These are phyloP conservation scores for Camellia lanceoleosa DNA, from an alignment of 148 eudicot species.

Conservation along the genomic window DNA sequence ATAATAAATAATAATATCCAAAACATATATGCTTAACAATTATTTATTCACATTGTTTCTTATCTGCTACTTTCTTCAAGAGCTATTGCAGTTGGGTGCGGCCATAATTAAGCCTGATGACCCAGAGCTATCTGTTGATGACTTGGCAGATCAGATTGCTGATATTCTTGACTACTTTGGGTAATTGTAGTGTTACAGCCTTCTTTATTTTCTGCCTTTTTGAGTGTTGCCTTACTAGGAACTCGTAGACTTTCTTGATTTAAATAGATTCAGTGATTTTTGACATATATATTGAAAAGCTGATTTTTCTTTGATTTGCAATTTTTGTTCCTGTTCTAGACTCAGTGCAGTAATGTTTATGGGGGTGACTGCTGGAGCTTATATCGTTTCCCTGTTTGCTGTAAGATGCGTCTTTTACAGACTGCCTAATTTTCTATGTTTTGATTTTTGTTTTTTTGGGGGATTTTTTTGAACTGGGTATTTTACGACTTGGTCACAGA, in stretches of 20 bases:
- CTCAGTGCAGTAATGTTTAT: conserved; percentile 79
- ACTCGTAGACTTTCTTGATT: background rate
- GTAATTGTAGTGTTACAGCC: conserved; percentile 34
- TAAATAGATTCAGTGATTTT: too few relatives aligned
- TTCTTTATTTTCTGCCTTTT: background rate
- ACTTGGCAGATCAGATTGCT: conserved; percentile 86
- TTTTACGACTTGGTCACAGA: conserved; percentile 35
- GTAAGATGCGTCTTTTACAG: conserved; percentile 40
- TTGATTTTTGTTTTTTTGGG: conserved; percentile 16
- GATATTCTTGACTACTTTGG: conserved; percentile 84
- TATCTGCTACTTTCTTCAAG: conserved; percentile 42
- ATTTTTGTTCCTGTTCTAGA: conserved; percentile 33
- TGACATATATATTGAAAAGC: background rate
- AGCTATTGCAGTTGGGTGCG: conserved; percentile 88
- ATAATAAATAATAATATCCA: too few relatives aligned
- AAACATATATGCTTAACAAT: too few relatives aligned
- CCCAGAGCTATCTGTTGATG: conserved; percentile 63
- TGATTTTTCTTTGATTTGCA: background rate
- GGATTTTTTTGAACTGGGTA: background rate
- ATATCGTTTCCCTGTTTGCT: conserved; percentile 79
- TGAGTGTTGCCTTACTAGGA: background rate
- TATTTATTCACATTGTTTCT: conserved; percentile 26
- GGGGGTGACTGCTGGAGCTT: conserved; percentile 96
- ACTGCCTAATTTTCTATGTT: background rate
- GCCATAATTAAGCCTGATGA: conserved; percentile 47